phyloP scores from a whole-genome alignment of 73 alveolate species.

The Breviolum minutum region DNA sequence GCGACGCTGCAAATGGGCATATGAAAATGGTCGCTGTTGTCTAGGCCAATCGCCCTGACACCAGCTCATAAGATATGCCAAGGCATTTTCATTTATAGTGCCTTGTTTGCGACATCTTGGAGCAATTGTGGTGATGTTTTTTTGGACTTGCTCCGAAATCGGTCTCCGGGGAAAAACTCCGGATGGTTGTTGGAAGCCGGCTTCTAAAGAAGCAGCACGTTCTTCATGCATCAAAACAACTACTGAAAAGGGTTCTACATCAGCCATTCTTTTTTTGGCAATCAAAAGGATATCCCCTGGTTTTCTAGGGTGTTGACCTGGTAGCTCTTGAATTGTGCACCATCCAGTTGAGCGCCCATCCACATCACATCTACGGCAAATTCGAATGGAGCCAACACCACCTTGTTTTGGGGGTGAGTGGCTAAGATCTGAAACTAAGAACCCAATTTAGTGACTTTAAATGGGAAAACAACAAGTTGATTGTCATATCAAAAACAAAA shows the following conservation, averaged over 20 bases:
- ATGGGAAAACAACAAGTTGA: neutral
- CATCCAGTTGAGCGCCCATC: neutral
- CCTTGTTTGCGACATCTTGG: slow-evolving; percentile 1
- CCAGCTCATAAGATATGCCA: neutral
- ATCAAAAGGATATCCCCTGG: slow-evolving; percentile 15
- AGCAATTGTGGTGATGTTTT: neutral
- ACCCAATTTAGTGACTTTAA: neutral
- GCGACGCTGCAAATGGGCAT: neutral
- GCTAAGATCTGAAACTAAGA: too few species aligned
- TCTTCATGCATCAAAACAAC: neutral
- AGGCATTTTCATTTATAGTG: neutral
- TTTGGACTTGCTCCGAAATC: neutral
- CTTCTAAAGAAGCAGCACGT: neutral
- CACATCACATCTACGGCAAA: neutral
- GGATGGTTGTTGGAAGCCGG: neutral
- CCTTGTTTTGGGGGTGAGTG: neutral
- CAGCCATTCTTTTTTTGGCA: slow-evolving; percentile 23
- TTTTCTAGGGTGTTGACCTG: neutral
- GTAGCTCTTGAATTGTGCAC: neutral
- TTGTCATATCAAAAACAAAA: too few species aligned
- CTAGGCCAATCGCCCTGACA: neutral
- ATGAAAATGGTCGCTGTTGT: neutral
- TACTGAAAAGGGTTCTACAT: neutral
- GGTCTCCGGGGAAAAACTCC: neutral
- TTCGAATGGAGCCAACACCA: neutral